Percentiles rank a stretch among this genome's conserved stretches.
Evolutionary conservation across 441 rosid genomes (phyloP).

Genomic region (Theobroma grandiflorum): DNA sequence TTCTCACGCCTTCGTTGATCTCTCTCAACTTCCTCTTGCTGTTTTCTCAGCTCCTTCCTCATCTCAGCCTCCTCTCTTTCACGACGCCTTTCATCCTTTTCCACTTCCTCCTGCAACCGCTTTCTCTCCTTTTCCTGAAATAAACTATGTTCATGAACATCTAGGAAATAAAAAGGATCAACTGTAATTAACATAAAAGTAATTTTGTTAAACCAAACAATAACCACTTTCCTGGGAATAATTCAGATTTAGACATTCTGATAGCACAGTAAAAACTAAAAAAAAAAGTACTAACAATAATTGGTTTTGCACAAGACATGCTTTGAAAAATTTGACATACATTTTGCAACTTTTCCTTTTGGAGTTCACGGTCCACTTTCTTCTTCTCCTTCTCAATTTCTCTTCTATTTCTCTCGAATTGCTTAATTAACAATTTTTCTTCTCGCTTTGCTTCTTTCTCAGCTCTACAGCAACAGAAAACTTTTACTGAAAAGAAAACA

Average conservation of each 20-base stretch:
- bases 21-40: constrained; percentile 81
- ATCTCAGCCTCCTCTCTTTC: constrained; percentile 72
- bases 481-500: constrained; percentile 9
- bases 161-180: constrained; percentile 1
- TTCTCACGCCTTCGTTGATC: constrained; percentile 71
- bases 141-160: background rate
- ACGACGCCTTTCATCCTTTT: constrained; percentile 61
- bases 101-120: constrained; percentile 64
- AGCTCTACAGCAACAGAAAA: constrained; percentile 49
- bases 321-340: constrained; percentile 44
- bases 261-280: background rate
- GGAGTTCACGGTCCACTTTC: constrained; percentile 65
- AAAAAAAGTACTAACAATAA: background rate
- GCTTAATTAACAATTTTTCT: constrained; percentile 63
- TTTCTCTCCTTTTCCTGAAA: constrained; percentile 79
- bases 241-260: constrained; percentile 10
- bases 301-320: background rate
- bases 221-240: background rate
- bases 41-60: constrained; percentile 64
- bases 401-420: constrained; percentile 70
- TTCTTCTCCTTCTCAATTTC: constrained; percentile 83
- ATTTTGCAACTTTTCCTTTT: constrained; percentile 63
- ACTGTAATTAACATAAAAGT: background rate
- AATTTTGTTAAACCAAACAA: background rate
- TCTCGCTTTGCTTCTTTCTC: constrained; percentile 68